Evolutionary conservation across 2,329 filamentous ascomycete genomes (phyloP).

Genomic region (Proliferodiscus dingleyae): DNA sequence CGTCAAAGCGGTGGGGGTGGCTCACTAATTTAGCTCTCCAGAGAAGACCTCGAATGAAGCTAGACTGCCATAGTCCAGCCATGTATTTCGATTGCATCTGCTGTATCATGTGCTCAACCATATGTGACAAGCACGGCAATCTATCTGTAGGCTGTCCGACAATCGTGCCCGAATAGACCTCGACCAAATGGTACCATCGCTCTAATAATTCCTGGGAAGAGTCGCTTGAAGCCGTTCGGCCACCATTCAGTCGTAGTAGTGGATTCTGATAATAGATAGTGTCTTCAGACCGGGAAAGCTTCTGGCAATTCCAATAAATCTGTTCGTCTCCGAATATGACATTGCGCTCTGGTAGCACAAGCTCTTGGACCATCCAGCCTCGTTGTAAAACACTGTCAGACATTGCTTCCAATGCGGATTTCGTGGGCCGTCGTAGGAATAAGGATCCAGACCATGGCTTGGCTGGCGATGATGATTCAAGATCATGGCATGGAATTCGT

Average conservation of each 20-base stretch:
- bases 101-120: not conserved
- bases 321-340: not conserved
- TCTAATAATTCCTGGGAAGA: not conserved
- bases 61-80: not conserved
- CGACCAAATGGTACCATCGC: not conserved
- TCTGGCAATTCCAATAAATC: not conserved
- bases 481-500: not conserved
- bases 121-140: not conserved
- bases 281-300: not conserved
- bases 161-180: not conserved
- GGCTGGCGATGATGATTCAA: not conserved
- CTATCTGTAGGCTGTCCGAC: not conserved
- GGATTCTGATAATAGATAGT: not conserved
- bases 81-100: not conserved
- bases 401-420: not conserved
- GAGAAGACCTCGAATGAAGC: not conserved
- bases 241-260: not conserved
- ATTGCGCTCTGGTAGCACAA: not conserved
- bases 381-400: not conserved
- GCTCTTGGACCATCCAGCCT: not conserved
- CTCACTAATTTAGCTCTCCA: not conserved
- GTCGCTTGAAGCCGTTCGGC: not conserved
- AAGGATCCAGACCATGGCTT: not conserved
- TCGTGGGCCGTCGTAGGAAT: not conserved
- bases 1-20: not conserved